These are phyloP conservation scores for Wallacemonas sp. DNA, from an alignment of 208 protist genomes.

Conservation along the genomic window DNA sequence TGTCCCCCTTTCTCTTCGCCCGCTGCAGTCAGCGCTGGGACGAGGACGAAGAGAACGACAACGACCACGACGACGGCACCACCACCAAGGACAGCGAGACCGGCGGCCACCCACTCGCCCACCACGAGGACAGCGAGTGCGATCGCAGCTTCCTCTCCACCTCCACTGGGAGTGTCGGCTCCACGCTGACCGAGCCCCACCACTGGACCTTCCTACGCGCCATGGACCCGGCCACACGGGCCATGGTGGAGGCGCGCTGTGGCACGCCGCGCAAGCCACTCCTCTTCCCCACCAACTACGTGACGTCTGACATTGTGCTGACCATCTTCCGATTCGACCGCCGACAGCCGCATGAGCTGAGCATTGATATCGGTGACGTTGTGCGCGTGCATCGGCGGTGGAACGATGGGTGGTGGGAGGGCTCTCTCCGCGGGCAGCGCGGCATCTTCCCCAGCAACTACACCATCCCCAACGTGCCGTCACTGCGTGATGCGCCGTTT, in stretches of 20 bases:
- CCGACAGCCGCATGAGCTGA: slow-evolving; percentile 46
- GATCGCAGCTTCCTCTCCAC: slow-evolving; percentile 10
- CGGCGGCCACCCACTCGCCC: neutral
- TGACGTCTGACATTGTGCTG: slow-evolving; percentile 71
- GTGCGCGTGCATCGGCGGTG: slow-evolving; percentile 76
- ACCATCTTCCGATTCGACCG: slow-evolving; percentile 55
- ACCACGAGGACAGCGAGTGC: neutral
- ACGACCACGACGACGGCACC: neutral
- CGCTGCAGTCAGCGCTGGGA: slow-evolving; percentile 7
- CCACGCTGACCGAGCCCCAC: neutral
- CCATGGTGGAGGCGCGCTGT: neutral
- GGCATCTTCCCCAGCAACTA: slow-evolving; percentile 90
- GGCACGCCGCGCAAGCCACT: slow-evolving; percentile 11
- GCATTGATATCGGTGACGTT: slow-evolving; percentile 48
- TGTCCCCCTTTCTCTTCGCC: slow-evolving; percentile 8
- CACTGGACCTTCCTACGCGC: neutral
- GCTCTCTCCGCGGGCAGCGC: slow-evolving; percentile 48
- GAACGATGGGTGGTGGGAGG: slow-evolving; percentile 92
- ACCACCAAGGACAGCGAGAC: neutral
- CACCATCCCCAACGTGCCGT: slow-evolving; percentile 63
- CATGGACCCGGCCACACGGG: neutral
- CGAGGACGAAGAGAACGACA: neutral
- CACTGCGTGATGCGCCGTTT: slow-evolving; percentile 10
- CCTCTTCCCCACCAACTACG: slow-evolving; percentile 74
- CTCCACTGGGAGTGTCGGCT: slow-evolving; percentile 2